Percentiles rank a stretch among this genome's conserved stretches.
Conservation (phyloP, 1,139 yeast species). For the Taphrina flavorubra region DNA sequence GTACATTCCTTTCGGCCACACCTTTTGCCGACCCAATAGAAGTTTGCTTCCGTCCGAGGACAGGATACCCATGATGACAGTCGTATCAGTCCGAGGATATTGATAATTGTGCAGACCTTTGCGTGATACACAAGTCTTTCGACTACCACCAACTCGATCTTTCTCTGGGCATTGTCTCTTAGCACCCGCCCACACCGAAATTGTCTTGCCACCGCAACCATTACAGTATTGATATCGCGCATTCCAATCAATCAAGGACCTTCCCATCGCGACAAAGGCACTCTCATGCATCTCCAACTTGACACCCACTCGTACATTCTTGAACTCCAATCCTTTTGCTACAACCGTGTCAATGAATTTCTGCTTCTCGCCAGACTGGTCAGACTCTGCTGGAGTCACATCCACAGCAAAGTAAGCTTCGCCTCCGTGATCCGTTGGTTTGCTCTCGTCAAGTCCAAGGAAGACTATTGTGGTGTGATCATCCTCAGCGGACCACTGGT, state of each 20-base stretch:
- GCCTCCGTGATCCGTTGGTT: conserved; percentile 59
- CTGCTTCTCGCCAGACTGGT: conserved; percentile 46
- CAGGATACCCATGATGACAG: conserved; percentile 78
- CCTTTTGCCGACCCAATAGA: conserved; percentile 71
- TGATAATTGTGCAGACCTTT: conserved; percentile 55
- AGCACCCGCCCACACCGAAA: conserved; percentile 82
- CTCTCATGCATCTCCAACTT: conserved; percentile 54
- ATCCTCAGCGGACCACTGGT: conserved; percentile 49
- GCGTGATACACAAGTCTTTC: conserved; percentile 33
- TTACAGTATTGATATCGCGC: conserved; percentile 80
- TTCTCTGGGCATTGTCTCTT: conserved; percentile 65
- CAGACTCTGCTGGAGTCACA: conserved; percentile 53
- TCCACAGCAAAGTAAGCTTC: conserved; percentile 81
- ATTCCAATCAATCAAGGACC: conserved; percentile 87
- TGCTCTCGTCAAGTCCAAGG: conserved; percentile 40
- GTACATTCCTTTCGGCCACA: conserved; percentile 66
- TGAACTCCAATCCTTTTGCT: conserved; percentile 51
- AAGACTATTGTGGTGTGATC: conserved; percentile 51
- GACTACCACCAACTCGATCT: conserved; percentile 47
- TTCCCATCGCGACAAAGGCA: conserved; percentile 76
- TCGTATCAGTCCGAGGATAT: conserved; percentile 92
- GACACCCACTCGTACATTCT: conserved; percentile 48
- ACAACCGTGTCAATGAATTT: conserved; percentile 43
- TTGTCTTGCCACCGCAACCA: conserved; percentile 77
- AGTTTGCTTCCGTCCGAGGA: conserved; percentile 66